Percentiles rank a stretch among this genome's conserved stretches.
Evolutionary conservation across 2,329 filamentous ascomycete species (phyloP).

Genomic region (Aspergillus latus): DNA sequence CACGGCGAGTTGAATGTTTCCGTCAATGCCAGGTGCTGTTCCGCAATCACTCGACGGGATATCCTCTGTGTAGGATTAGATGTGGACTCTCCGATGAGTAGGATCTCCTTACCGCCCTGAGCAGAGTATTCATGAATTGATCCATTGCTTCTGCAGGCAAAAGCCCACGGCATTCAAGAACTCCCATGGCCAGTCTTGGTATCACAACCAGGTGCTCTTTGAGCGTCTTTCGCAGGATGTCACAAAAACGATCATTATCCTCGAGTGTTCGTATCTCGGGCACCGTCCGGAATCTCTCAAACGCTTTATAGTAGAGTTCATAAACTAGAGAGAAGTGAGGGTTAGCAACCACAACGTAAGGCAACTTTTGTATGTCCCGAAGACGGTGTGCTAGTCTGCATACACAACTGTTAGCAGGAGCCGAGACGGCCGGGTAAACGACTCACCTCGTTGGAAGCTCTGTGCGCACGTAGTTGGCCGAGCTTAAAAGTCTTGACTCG

Average conservation of each 20-base stretch:
- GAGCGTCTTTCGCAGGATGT: constrained; percentile 73
- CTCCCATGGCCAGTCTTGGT: constrained; percentile 89
- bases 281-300: constrained; percentile 82
- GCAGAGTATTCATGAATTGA: constrained; percentile 89
- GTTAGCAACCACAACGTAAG: constrained; percentile 95
- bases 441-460: constrained; percentile 80
- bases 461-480: constrained; percentile 94
- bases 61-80: constrained; percentile 64
- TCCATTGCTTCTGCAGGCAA: constrained; percentile 82
- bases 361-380: constrained; percentile 93
- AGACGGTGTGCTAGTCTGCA: constrained; percentile 83
- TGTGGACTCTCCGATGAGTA: constrained; percentile 12
- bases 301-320: constrained; percentile 95
- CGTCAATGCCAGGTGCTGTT: constrained; percentile 92
- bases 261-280: constrained; percentile 80
- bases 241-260: constrained; percentile 86
- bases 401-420: background rate
- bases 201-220: constrained; percentile 91
- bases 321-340: constrained; percentile 92
- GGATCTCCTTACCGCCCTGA: constrained; percentile 68
- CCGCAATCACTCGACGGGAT: constrained; percentile 91
- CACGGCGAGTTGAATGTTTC: constrained; percentile 90
- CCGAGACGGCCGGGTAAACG: background rate
- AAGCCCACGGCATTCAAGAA: constrained; percentile 81
- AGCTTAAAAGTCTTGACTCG: constrained; percentile 83